Evolutionary conservation across 768 basidiomycete species (phyloP).

Genomic region (Leccinum incarnatum): DNA sequence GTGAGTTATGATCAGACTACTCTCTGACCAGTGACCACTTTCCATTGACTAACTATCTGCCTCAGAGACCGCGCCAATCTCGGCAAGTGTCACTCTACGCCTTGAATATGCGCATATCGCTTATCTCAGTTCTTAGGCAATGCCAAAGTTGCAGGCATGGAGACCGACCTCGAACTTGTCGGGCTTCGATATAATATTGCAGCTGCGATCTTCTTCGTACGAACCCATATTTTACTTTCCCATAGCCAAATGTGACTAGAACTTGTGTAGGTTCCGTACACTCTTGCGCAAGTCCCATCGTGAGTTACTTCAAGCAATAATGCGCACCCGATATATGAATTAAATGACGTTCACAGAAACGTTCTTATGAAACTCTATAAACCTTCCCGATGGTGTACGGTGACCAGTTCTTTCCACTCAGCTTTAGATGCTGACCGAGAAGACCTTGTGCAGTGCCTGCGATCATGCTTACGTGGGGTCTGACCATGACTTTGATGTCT

Average conservation of each 20-base stretch:
- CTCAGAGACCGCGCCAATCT: slow-evolving; percentile 44
- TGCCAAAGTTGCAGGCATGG: slow-evolving; percentile 46
- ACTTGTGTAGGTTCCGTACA: slow-evolving; percentile 33
- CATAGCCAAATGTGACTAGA: background rate
- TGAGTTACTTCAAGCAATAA: slow-evolving; percentile 15
- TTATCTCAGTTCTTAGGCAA: slow-evolving; percentile 32
- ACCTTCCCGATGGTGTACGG: slow-evolving; percentile 35
- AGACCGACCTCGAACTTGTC: slow-evolving; percentile 33
- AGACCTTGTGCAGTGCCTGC: slow-evolving; percentile 31
- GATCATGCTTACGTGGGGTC: slow-evolving; percentile 39
- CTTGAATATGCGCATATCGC: background rate
- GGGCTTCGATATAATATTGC: slow-evolving; percentile 39
- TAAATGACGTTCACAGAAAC: slow-evolving; percentile 24
- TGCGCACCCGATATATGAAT: background rate
- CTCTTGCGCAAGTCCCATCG: slow-evolving; percentile 38
- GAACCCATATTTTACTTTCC: background rate
- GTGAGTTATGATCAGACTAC: background rate
- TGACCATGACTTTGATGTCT: slow-evolving; percentile 37
- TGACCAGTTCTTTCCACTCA: background rate
- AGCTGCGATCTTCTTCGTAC: slow-evolving; percentile 39
- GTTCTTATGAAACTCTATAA: slow-evolving; percentile 33
- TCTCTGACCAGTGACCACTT: background rate
- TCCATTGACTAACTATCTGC: background rate
- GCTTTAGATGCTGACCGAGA: slow-evolving; percentile 4
- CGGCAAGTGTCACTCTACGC: slow-evolving; percentile 25